Evolutionary conservation across 1,284 basidiomycete genomes (phyloP), one percentile per base, ranked within the genome.

Genomic region (Mycena sp.): DNA sequence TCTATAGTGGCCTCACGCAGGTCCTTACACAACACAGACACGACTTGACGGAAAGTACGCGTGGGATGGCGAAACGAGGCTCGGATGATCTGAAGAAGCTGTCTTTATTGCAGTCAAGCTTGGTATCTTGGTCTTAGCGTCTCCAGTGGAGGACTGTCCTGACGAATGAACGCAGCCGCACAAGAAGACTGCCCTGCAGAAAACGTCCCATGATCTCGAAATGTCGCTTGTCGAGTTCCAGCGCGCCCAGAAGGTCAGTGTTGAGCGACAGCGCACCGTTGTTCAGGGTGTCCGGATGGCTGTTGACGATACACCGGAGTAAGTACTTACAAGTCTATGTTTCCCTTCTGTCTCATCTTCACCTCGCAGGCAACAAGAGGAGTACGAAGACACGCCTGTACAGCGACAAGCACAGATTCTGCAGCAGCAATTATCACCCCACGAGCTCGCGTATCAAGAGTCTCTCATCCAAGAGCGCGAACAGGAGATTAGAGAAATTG

Each of bases 361-460:
- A 2, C 11, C 23, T 43, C 5, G 16, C 32, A 66, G 64, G n/a
- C 57, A 35, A 21, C 60, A 35, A 1, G 35, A 41, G 16, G 58
- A 56, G 10, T 56, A 62, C 41, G 50, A 46, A 25, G 64, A 59
- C 59, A 51, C 78, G 9, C 80, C 81, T 35, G 79, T 83, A 53
- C 88, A 90, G 69, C 85, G 86, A 53, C 91, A 93, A 74, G 87
- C 87, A 2, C 91, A 91, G 71, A 76, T 91, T 1, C 73, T 92
- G 38, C 92, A 93, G 71, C 80, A 81, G 53, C 87, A 94, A 76
- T 80, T 96, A 49, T 90, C 94, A 0, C 90, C 93, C 0, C 91
- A 94, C 69, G 97, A 99, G 76, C 85, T 99, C 25, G 95, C 95
- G 35, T 97, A 97, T 76, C 98, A 99, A 74, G 97, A 99, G 72